Evolutionary conservation across 2,329 filamentous ascomycete genomes (phyloP).

Genomic region (Ascosphaera apis): DNA sequence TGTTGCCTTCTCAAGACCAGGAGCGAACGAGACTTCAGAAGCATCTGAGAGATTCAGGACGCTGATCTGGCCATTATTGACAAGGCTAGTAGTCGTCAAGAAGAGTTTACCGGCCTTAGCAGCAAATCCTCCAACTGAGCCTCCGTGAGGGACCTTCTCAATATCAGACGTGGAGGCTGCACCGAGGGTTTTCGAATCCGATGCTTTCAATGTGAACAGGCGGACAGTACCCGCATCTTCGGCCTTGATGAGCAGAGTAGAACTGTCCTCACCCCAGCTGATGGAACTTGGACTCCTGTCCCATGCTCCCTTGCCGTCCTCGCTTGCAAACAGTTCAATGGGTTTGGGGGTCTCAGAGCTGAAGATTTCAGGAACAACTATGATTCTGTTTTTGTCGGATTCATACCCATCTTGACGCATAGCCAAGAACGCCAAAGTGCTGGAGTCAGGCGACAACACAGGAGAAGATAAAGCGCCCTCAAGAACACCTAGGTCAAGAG

Average conservation of each 20-base stretch:
- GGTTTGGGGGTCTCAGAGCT: constrained; percentile 9
- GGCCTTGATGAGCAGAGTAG: constrained; percentile 18
- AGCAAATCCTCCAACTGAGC: constrained; percentile 18
- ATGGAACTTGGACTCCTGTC: constrained; percentile 18
- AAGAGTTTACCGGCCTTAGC: constrained; percentile 17
- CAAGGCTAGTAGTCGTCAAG: constrained; percentile 20
- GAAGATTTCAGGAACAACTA: constrained; percentile 19
- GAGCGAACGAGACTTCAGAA: constrained; percentile 5
- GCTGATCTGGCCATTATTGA: constrained; percentile 22
- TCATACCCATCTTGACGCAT: constrained; percentile 25
- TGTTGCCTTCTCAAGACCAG: no score
- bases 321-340: constrained; percentile 16
- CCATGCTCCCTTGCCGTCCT: constrained; percentile 19
- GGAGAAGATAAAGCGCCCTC: constrained; percentile 23
- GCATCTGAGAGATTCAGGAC: constrained; percentile 16
- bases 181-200: constrained; percentile 9
- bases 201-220: constrained; percentile 17
- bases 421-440: constrained; percentile 20
- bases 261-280: constrained; percentile 20
- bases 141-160: constrained; percentile 17
- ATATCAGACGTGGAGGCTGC: constrained; percentile 12
- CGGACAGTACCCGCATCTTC: constrained; percentile 20
- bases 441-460: constrained; percentile 21
- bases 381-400: constrained; percentile 23
- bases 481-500: constrained; percentile 8